A percentile compares a stretch with the other conserved stretches of the same genome.
phyloP scores from a whole-genome alignment of 2,329 filamentous ascomycete genomes.

The Sporothrix inflata region DNA sequence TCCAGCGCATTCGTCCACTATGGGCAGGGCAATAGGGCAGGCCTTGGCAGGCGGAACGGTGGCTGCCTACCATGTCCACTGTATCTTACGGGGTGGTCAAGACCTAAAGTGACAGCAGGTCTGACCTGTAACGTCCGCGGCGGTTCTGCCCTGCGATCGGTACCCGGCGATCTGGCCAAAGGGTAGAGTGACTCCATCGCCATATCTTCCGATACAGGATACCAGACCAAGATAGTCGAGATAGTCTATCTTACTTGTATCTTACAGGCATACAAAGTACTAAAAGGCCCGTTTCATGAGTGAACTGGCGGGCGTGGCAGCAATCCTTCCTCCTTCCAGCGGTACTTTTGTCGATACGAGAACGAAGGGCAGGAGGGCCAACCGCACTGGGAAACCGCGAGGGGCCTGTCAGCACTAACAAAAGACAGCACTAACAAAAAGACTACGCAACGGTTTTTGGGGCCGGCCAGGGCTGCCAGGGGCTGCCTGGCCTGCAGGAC shows the following conservation, averaged over 20 bases:
- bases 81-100: not conserved
- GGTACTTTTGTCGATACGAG: not conserved
- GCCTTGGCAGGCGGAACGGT: not conserved
- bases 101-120: not conserved
- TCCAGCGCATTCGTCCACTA: not conserved
- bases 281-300: not conserved
- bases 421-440: not conserved
- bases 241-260: too few species aligned
- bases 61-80: not conserved
- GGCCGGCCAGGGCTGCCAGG: too few species aligned
- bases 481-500: not conserved
- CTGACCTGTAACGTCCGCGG: not conserved
- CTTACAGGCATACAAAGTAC: not conserved
- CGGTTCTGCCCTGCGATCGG: not conserved
- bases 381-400: not conserved
- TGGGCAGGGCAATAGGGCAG: not conserved
- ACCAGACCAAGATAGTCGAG: not conserved
- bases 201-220: not conserved
- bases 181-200: not conserved
- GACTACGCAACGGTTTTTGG: conserved; percentile 9
- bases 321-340: not conserved
- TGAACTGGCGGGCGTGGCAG: not conserved
- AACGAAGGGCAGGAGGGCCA: not conserved
- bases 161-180: conserved; percentile 7
- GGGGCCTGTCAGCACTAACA: conserved; percentile 8